Conservation (phyloP, 306 rosid genomes). For the Senna tora region DNA sequence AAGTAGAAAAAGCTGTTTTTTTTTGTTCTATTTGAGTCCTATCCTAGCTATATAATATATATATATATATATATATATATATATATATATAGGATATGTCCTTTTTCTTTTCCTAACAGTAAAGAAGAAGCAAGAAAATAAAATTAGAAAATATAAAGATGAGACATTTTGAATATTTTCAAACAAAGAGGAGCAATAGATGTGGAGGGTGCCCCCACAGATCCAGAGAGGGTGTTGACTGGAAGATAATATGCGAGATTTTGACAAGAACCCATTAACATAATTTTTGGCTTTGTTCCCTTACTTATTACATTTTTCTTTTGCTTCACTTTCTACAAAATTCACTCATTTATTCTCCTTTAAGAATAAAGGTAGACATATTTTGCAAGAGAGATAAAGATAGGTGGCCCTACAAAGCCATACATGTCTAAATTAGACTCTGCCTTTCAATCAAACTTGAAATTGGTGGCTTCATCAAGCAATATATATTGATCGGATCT, state of each 20-base stretch:
- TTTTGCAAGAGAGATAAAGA: conserved; percentile 48
- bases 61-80: conserved; percentile 47
- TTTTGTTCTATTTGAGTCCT: conserved; percentile 52
- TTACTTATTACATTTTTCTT: conserved; percentile 59
- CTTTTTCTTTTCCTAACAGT: conserved; percentile 46
- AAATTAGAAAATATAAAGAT: conserved; percentile 26
- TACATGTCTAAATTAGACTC: not conserved
- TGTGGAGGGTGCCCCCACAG: conserved; percentile 69
- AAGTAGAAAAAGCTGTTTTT: conserved; percentile 49
- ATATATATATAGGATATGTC: conserved; percentile 48
- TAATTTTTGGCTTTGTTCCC: conserved; percentile 73
- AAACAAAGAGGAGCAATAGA: conserved; percentile 61
- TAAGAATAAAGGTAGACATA: conserved; percentile 60
- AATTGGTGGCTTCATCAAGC: conserved; percentile 54
- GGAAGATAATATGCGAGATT: conserved; percentile 83
- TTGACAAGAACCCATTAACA: conserved; percentile 89
- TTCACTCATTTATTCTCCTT: conserved; percentile 85
- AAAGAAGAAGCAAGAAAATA: conserved; percentile 43
- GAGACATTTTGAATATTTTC: conserved; percentile 80
- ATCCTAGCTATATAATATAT: no score
- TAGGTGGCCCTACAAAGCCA: conserved; percentile 55
- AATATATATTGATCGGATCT: not conserved
- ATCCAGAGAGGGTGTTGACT: conserved; percentile 58
- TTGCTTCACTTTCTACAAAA: conserved; percentile 65
- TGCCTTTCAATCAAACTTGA: conserved; percentile 57